Conservation (phyloP, 768 basidiomycete species). For the Pluteus cervinus region DNA sequence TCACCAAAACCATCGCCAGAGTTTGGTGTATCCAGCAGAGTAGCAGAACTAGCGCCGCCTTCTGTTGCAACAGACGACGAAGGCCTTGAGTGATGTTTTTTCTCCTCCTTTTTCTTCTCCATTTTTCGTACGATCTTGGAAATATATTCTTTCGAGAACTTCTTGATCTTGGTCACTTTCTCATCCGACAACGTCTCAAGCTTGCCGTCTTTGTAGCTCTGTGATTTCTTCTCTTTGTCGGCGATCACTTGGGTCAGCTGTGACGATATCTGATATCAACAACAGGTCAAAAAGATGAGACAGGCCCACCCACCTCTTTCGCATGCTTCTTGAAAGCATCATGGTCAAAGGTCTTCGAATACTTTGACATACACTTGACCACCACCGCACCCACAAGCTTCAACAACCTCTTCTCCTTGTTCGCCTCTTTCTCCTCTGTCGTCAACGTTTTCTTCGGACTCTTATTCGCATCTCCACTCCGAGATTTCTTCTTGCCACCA, state of each 20-base stretch:
- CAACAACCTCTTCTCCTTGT: slow-evolving; percentile 76
- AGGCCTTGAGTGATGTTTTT: slow-evolving; percentile 18
- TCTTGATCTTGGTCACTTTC: slow-evolving; percentile 84
- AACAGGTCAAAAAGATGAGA: slow-evolving; percentile 1
- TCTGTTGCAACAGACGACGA: slow-evolving; percentile 14
- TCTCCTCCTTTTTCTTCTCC: slow-evolving; percentile 41
- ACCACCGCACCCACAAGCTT: slow-evolving; percentile 87
- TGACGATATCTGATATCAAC: slow-evolving; percentile 5
- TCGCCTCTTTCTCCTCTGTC: slow-evolving; percentile 55
- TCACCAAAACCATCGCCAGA: slow-evolving; percentile 30
- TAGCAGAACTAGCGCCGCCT: slow-evolving; percentile 31
- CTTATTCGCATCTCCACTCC: too few species aligned
- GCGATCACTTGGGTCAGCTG: slow-evolving; percentile 82
- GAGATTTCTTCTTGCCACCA: slow-evolving; percentile 27
- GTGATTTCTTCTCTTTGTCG: slow-evolving; percentile 94
- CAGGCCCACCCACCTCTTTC: slow-evolving; percentile 63
- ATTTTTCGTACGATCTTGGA: slow-evolving; percentile 69
- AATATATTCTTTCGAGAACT: slow-evolving; percentile 89
- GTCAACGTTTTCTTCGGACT: slow-evolving; percentile 35
- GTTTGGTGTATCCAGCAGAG: slow-evolving; percentile 34
- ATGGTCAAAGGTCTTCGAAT: slow-evolving; percentile 64
- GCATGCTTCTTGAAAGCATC: slow-evolving; percentile 94
- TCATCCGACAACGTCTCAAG: slow-evolving; percentile 81
- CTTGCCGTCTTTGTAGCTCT: slow-evolving; percentile 66
- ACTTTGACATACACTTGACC: slow-evolving; percentile 90